These are phyloP conservation scores for Phytophthora multivora DNA, from an alignment of 352 stramenopile genomes.

Conservation along the genomic window DNA sequence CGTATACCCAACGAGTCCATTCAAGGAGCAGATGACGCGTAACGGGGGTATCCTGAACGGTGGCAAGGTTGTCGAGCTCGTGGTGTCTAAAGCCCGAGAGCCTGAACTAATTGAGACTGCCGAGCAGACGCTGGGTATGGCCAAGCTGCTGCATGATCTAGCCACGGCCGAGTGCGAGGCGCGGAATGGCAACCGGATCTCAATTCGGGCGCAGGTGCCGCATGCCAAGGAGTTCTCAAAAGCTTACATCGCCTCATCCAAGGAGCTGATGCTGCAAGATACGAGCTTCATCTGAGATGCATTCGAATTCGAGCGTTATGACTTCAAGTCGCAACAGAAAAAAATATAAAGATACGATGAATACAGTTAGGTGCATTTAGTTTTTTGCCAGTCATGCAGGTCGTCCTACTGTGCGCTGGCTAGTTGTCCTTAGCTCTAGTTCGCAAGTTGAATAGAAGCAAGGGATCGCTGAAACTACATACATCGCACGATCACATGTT, in stretches of 20 bases:
- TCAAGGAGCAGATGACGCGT: slow-evolving; percentile 56
- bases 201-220: slow-evolving; percentile 46
- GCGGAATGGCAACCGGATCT: slow-evolving; percentile 65
- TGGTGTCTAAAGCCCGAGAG: slow-evolving; percentile 43
- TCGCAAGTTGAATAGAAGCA: slow-evolving; percentile 10
- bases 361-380: not conserved
- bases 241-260: slow-evolving; percentile 69
- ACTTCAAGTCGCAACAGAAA: not conserved
- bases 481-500: slow-evolving; percentile 30
- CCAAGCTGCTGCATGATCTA: slow-evolving; percentile 75
- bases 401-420: not conserved
- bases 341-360: not conserved
- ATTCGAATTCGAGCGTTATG: slow-evolving; percentile 4
- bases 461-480: not conserved
- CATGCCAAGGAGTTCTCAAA: slow-evolving; percentile 72
- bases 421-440: slow-evolving; percentile 18
- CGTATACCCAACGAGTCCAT: slow-evolving; percentile 37
- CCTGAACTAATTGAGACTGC: slow-evolving; percentile 58
- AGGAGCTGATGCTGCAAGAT: slow-evolving; percentile 74
- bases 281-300: slow-evolving; percentile 34
- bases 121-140: slow-evolving; percentile 77
- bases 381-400: not conserved
- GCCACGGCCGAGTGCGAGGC: slow-evolving; percentile 72
- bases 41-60: slow-evolving; percentile 53
- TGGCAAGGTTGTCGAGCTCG: slow-evolving; percentile 38